Evolutionary conservation across 257 asterid genomes (phyloP).

Genomic region (Hygrophila difformis): DNA sequence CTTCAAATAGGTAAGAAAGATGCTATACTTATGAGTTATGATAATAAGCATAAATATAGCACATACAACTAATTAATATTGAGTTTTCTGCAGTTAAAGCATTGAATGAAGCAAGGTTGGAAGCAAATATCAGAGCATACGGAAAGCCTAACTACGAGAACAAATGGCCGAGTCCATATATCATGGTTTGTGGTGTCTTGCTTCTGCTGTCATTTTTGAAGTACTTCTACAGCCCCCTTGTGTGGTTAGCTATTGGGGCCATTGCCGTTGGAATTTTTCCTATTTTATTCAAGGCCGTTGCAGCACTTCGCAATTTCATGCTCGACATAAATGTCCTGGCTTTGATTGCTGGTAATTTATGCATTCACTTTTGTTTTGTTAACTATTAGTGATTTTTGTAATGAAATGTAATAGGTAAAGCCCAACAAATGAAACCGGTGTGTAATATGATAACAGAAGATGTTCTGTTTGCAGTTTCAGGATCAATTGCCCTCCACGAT

Average conservation of each 20-base stretch:
- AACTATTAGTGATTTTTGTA: no score
- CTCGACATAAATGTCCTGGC: slow-evolving; percentile 73
- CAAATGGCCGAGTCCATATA: slow-evolving; percentile 73
- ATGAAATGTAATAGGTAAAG: no score
- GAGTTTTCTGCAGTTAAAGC: slow-evolving; percentile 45
- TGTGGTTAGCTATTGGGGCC: slow-evolving; percentile 67
- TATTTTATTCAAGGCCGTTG: slow-evolving; percentile 34
- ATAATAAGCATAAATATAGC: no score
- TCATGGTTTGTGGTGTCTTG: slow-evolving; percentile 44
- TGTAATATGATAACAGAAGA: no score
- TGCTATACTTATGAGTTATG: background rate
- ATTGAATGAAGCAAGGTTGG: slow-evolving; percentile 62
- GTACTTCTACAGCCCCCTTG: slow-evolving; percentile 35
- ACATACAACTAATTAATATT: no score
- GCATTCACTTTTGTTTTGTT: no score
- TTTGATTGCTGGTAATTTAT: no score
- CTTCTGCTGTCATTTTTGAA: slow-evolving; percentile 45
- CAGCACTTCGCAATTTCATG: slow-evolving; percentile 33
- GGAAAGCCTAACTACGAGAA: slow-evolving; percentile 34
- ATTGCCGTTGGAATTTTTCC: slow-evolving; percentile 59
- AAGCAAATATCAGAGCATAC: slow-evolving; percentile 45
- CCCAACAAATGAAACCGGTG: no score
- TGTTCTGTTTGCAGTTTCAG: slow-evolving; percentile 44
- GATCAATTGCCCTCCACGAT: slow-evolving; percentile 64
- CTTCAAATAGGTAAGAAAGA: slow-evolving; percentile 44